Evolutionary conservation across 1,284 basidiomycete species (phyloP), one percentile per base, ranked within the genome.

Genomic region (Cystobasidiaceae sp.): DNA sequence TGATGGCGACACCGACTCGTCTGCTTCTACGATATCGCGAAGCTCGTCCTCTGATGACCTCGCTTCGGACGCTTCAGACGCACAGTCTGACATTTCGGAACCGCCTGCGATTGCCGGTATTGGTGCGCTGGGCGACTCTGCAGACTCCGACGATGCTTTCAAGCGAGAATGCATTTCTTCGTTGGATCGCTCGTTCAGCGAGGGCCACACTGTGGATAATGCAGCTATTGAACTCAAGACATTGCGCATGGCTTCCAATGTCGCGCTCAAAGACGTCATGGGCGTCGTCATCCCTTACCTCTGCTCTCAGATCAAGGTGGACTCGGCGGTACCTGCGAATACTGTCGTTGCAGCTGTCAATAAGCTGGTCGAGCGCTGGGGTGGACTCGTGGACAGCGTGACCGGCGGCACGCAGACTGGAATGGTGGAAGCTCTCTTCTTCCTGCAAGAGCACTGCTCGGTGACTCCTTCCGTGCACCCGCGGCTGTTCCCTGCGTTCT

Each of bases 151-250:
- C 28, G 54, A 57, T 15, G 66, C 66, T 27, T 94, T 94, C 79
- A 80, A 78, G 49, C 78, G 79, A 32, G 91, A 94, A 76, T 90
- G 89, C 51, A 79, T 77, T 17, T 86, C 86, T 69, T 92, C 90
- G 17, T 82, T 94, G 52, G 88, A 90, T 66, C 87, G 92, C 64
- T 91, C 92, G 23, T 93, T 93, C 75, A 81, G 85, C n/a, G 92
- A 94, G 77, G 85, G 83, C 1, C 92, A 94, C 78, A 88, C 87
- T 4, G 84, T 93, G 56, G 91, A 93, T 72, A 91, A 94, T 77
- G 90, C 91, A 0, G 83, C 89, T 0, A 90, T 94, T 71, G 91
- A 94, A 75, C 82, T 94, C 71, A 94, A 93, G 80, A 94, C 91
- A 55, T 82, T 94, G 58, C 86, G 92, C 49, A 94, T 94, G 92